phyloP scores from a whole-genome alignment of 75 land plant species.

The Adiantum capillusveneris region DNA sequence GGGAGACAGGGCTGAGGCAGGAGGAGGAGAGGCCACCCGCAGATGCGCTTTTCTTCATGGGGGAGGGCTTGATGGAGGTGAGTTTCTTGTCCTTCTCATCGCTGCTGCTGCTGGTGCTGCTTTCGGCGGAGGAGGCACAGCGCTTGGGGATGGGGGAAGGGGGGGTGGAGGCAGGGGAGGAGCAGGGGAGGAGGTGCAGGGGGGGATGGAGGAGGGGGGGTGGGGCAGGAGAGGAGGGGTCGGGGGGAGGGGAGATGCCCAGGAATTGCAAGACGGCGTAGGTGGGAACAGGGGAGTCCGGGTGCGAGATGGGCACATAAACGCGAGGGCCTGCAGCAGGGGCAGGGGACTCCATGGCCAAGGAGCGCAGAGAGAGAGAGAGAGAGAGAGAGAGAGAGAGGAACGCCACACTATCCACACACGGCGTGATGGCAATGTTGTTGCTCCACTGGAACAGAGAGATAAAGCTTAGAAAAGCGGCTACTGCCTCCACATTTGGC shows the following conservation, averaged over 20 bases:
- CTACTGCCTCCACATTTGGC: too few relatives aligned
- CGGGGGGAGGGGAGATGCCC: slow-evolving; percentile 4
- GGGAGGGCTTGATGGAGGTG: slow-evolving; percentile 1
- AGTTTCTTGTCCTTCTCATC: not conserved
- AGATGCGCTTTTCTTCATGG: slow-evolving; percentile 3
- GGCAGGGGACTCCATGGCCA: slow-evolving; percentile 8
- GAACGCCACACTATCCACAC: not conserved
- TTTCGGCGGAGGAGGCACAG: not conserved
- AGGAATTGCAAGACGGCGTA: slow-evolving; percentile 5
- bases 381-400: not conserved
- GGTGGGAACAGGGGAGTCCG: slow-evolving; percentile 6
- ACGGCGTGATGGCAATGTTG: too few relatives aligned
- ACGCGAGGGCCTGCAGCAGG: not conserved
- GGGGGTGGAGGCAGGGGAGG: not conserved
- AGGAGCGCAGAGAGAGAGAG: not conserved
- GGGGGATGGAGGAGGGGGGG: not conserved
- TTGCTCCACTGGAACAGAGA: too few relatives aligned
- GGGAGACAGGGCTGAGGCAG: too few relatives aligned
- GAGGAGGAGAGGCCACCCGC: not conserved
- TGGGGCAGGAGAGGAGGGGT: not conserved
- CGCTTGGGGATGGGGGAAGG: not conserved
- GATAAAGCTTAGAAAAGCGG: too few relatives aligned
- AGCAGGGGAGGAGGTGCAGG: not conserved
- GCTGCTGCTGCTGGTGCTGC: slow-evolving; percentile 1
- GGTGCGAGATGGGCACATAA: slow-evolving; percentile 1